Evolutionary conservation across 1,284 basidiomycete species (phyloP).

Genomic region (Ganoderma resinaceum): DNA sequence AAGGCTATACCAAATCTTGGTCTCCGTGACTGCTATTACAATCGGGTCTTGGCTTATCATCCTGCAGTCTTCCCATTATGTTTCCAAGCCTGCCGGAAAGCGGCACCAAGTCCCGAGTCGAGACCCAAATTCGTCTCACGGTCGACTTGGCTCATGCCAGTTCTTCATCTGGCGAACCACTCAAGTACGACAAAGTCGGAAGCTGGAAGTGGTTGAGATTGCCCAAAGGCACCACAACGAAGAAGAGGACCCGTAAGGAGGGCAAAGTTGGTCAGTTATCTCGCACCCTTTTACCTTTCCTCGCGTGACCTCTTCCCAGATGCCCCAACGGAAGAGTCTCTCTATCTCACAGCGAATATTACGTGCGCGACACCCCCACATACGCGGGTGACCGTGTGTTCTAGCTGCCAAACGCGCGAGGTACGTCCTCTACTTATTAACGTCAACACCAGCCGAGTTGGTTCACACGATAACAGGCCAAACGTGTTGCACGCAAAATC

Average conservation of each 20-base stretch:
- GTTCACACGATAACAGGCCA: conserved; percentile 59
- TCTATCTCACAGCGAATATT: conserved; percentile 72
- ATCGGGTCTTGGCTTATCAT: background rate
- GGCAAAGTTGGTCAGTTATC: conserved; percentile 75
- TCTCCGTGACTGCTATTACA: too few species aligned
- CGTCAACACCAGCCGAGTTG: conserved; percentile 17
- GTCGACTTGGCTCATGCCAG: conserved; percentile 77
- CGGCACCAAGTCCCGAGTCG: conserved; percentile 93
- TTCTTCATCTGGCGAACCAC: conserved; percentile 62
- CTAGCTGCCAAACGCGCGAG: conserved; percentile 86
- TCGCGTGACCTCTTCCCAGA: conserved; percentile 52
- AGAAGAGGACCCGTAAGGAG: conserved; percentile 84
- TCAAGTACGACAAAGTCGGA: conserved; percentile 76
- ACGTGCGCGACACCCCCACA: conserved; percentile 83
- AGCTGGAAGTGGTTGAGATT: conserved; percentile 87
- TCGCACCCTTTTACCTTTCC: background rate
- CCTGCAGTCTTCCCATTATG: conserved; percentile 71
- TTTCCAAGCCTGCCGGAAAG: conserved; percentile 84
- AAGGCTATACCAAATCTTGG: background rate
- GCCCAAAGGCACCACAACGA: conserved; percentile 81
- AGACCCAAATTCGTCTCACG: conserved; percentile 88
- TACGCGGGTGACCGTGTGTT: conserved; percentile 81
- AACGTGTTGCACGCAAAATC: conserved; percentile 87
- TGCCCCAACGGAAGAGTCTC: conserved; percentile 72
- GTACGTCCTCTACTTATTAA: conserved; percentile 48